Base-by-base conservation (phyloP, 352 stramenopile species). In the Thalassiosira delicatula region DNA sequence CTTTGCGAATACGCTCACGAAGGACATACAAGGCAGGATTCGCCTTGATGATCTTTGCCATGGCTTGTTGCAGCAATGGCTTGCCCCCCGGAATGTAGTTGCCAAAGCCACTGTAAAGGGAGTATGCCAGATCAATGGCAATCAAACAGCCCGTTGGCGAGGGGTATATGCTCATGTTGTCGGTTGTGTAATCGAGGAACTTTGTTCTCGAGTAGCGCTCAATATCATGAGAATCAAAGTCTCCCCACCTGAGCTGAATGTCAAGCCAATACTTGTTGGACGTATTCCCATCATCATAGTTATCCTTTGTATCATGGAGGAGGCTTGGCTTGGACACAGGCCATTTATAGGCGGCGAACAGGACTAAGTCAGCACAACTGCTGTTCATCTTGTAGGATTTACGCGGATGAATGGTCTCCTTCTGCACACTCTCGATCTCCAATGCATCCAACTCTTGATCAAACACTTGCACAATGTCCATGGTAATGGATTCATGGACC, bases 341-440 rank as follows among this genome's bases (percentile, higher is more conserved):
- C 98, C 98, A 99, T 92, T 99, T 99, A 93, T 99, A 99, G 12
- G 97, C 96, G 8, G 97, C 97, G 76, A 99, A 99, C 8, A 99
- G 91, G 51, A 99, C 91, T 65, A 99, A 94, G 92, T 99, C 98
- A 25, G 97, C 97, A 86, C 97, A 99, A 54, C 97, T 99, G 70
- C 95, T 98, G 91, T 99, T 99, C 98, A 99, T 99, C 92, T 99
- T 99, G 93, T 99, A 99, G 35, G 95, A 98, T 90, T 99, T 99
- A 57, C 98, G 92, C 46, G 98, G 98, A 87, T 99, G 98, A 66
- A 99, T 99, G 3, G 97, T 99, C 88, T 99, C 97, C 88, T 99
- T 99, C 87, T 99, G 97, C 17, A 99, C 98, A 84, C 98, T 99
- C 83, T 99, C 97, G 77, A 99, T 99, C 82, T 99, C 97, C 54